phyloP scores from a whole-genome alignment of 129 eudicot genomes.

The Silybum marianum region DNA sequence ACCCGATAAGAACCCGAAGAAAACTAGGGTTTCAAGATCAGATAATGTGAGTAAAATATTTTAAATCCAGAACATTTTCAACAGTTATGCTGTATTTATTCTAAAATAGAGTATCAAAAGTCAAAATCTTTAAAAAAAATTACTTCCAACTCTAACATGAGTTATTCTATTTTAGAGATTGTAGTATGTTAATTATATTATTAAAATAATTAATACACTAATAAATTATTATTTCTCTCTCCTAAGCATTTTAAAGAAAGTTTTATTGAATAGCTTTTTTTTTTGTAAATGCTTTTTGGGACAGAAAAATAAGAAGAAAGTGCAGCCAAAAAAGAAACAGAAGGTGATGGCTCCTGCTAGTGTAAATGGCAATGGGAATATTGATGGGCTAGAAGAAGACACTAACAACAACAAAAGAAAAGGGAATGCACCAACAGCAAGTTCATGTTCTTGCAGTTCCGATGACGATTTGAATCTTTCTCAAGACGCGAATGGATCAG shows the following conservation, averaged over 20 bases:
- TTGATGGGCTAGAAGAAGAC: constrained; percentile 33
- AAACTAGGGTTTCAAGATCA: constrained; percentile 58
- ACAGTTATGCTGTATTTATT: no score
- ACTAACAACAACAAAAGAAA: constrained; percentile 24
- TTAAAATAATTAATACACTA: no score
- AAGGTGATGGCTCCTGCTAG: constrained; percentile 26
- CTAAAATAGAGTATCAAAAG: no score
- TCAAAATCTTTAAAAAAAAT: no score
- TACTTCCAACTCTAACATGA: no score
- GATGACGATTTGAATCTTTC: constrained; percentile 57
- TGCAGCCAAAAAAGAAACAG: constrained; percentile 53
- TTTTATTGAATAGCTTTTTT: constrained; percentile 5
- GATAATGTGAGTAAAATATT: constrained; percentile 58
- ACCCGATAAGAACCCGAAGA: constrained; percentile 52
- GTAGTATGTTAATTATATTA: no score
- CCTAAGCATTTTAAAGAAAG: not conserved
- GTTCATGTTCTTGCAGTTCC: constrained; percentile 55
- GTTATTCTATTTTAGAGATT: no score
- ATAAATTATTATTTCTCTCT: no score
- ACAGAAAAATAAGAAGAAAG: constrained; percentile 51
- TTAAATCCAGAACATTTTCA: not conserved
- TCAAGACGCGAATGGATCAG: constrained; percentile 47
- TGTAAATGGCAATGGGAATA: constrained; percentile 18
- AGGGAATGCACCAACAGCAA: constrained; percentile 35
- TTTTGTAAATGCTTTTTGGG: not conserved